Evolutionary conservation across 2,329 filamentous ascomycete genomes (phyloP).

Genomic region (Arthrocladium fulminans): DNA sequence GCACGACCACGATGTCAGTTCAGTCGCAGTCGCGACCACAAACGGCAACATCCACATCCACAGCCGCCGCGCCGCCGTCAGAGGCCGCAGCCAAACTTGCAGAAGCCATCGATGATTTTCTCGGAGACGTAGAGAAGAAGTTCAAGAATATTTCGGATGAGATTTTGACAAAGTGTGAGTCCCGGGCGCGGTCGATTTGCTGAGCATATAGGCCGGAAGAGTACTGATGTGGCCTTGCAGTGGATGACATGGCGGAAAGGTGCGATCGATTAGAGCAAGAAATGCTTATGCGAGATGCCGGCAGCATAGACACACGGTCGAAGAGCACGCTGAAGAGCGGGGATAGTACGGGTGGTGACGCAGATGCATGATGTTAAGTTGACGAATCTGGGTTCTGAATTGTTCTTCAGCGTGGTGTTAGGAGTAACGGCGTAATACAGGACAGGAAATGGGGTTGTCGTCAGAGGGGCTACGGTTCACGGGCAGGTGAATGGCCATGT

Average conservation of each 20-base stretch:
- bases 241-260: conserved; percentile 25
- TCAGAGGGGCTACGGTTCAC: no score
- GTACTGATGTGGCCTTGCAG: no score
- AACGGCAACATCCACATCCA: conserved; percentile 3
- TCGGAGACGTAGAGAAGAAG: conserved; percentile 25
- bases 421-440: not conserved
- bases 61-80: conserved; percentile 7
- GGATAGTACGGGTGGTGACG: not conserved
- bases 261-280: conserved; percentile 24
- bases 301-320: conserved; percentile 3
- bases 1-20: conserved; percentile 3
- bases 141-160: conserved; percentile 24
- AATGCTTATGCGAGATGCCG: conserved; percentile 18
- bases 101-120: conserved; percentile 24
- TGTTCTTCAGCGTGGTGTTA: not conserved
- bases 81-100: conserved; percentile 20
- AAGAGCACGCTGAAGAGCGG: conserved; percentile 6
- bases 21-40: not conserved
- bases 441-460: no score
- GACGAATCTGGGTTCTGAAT: not conserved
- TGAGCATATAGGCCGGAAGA: no score
- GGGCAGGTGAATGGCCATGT: not conserved
- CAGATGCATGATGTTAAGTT: not conserved
- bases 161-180: conserved; percentile 23
- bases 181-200: no score